Percentiles rank a stretch among this genome's conserved stretches.
Evolutionary conservation across 371 early-diverging fungal species (phyloP).

Genomic region (Mortierella sp.): DNA sequence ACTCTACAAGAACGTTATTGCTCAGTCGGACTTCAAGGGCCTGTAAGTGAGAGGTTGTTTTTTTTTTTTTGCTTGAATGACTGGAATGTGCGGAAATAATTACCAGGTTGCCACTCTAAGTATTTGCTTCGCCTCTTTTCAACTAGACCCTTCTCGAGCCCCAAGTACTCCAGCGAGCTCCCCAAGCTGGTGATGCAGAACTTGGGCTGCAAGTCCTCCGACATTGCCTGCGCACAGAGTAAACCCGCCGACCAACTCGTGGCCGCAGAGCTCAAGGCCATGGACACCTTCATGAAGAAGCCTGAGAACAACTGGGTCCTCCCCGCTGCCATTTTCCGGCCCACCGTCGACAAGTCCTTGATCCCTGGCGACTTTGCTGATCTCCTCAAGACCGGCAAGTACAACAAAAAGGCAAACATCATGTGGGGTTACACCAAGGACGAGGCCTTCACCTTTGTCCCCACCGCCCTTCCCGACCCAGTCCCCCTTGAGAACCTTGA

Average conservation of each 20-base stretch:
- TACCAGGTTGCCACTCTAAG: too few species aligned
- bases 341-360: slow-evolving; percentile 23
- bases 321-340: slow-evolving; percentile 1
- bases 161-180: slow-evolving; percentile 13
- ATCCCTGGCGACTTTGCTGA: slow-evolving; percentile 35
- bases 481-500: slow-evolving; percentile 14
- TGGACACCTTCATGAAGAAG: not conserved
- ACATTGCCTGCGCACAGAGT: slow-evolving; percentile 39
- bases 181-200: slow-evolving; percentile 12
- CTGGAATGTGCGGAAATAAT: too few species aligned
- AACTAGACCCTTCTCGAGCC: slow-evolving; percentile 12
- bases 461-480: not conserved
- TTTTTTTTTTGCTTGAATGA: not conserved
- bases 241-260: slow-evolving; percentile 20
- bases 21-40: slow-evolving; percentile 33
- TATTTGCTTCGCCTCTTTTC: too few species aligned
- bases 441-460: not conserved
- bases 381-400: slow-evolving; percentile 18
- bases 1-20: slow-evolving; percentile 41
- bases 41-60: slow-evolving; percentile 17
- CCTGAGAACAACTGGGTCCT: slow-evolving; percentile 21
- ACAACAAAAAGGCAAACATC: slow-evolving; percentile 41
- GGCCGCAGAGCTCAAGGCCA: slow-evolving; percentile 19
- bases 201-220: slow-evolving; percentile 16
- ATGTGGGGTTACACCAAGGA: slow-evolving; percentile 41